Conservation (phyloP, 1,139 yeast species). For the Waltiozyma sp. region DNA sequence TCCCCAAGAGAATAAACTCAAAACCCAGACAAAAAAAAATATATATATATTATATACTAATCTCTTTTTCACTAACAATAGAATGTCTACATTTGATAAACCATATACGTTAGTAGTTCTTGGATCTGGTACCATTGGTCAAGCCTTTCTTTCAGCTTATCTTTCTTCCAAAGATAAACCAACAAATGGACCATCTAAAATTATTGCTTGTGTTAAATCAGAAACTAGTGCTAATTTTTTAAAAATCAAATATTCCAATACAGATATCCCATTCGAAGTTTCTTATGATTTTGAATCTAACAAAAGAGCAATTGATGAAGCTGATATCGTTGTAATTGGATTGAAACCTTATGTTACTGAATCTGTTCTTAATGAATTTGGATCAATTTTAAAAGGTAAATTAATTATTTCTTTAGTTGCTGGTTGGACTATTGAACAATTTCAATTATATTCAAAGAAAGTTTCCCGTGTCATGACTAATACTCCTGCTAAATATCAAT, state of each 20-base stretch:
- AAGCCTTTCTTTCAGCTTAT: slow-evolving; percentile 85
- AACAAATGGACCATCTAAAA: slow-evolving; percentile 44
- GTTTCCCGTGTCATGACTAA: slow-evolving; percentile 96
- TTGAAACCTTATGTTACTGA: slow-evolving; percentile 78
- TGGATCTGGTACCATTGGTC: slow-evolving; percentile 96
- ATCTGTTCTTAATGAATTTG: slow-evolving; percentile 36
- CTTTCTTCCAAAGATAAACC: slow-evolving; percentile 29
- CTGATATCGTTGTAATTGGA: slow-evolving; percentile 70
- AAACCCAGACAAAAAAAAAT: no score
- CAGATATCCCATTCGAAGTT: slow-evolving; percentile 39
- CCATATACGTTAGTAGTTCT: slow-evolving; percentile 57
- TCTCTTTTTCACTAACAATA: no score
- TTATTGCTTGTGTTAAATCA: slow-evolving; percentile 67
- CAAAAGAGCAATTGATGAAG: slow-evolving; percentile 43
- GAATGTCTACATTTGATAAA: background rate
- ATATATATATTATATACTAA: no score
- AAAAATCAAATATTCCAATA: slow-evolving; percentile 28
- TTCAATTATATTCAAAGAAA: slow-evolving; percentile 36
- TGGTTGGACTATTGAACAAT: slow-evolving; percentile 76
- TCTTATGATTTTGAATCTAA: slow-evolving; percentile 42
- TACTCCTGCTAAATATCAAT: slow-evolving; percentile 87
- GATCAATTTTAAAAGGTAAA: slow-evolving; percentile 36
- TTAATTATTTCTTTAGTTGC: slow-evolving; percentile 79
- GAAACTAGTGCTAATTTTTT: slow-evolving; percentile 38
- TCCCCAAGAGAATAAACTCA: no score